A percentile compares a stretch with the other conserved stretches of the same genome.
Evolutionary conservation across 148 eudicot species (phyloP).

Genomic region (Chenopodium berlandieri): DNA sequence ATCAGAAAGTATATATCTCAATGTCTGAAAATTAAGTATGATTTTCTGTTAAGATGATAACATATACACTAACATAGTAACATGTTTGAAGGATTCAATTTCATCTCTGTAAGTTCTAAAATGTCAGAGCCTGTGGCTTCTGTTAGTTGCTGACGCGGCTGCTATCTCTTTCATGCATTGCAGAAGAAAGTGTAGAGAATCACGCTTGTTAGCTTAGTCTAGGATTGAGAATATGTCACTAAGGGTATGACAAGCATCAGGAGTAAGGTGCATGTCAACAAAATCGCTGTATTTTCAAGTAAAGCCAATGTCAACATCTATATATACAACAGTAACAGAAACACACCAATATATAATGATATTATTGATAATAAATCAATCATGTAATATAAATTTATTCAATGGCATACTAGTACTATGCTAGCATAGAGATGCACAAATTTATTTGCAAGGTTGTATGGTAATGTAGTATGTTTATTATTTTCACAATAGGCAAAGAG

Average conservation of each 20-base stretch:
- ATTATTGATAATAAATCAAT: not conserved
- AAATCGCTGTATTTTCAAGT: slow-evolving; percentile 27
- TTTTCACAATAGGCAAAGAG: too few species aligned
- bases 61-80: not conserved
- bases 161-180: not conserved
- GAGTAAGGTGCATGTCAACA: slow-evolving; percentile 32
- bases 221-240: slow-evolving; percentile 20
- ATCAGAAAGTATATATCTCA: not conserved
- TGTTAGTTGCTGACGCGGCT: not conserved
- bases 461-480: too few species aligned
- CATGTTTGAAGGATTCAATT: not conserved
- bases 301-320: slow-evolving; percentile 14
- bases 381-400: too few species aligned
- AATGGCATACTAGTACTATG: too few species aligned
- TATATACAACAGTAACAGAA: not conserved
- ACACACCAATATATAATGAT: not conserved
- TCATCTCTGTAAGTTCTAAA: not conserved
- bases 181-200: not conserved
- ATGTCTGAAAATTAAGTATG: not conserved
- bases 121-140: not conserved
- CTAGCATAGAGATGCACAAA: too few species aligned
- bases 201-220: not conserved
- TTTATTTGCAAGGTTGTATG: too few species aligned
- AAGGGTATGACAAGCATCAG: slow-evolving; percentile 32
- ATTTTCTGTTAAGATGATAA: too few species aligned